Evolutionary conservation across 2,329 filamentous ascomycete genomes (phyloP), one percentile per base, ranked within the genome.

Genomic region (Phyllosticta citrichinensis): DNA sequence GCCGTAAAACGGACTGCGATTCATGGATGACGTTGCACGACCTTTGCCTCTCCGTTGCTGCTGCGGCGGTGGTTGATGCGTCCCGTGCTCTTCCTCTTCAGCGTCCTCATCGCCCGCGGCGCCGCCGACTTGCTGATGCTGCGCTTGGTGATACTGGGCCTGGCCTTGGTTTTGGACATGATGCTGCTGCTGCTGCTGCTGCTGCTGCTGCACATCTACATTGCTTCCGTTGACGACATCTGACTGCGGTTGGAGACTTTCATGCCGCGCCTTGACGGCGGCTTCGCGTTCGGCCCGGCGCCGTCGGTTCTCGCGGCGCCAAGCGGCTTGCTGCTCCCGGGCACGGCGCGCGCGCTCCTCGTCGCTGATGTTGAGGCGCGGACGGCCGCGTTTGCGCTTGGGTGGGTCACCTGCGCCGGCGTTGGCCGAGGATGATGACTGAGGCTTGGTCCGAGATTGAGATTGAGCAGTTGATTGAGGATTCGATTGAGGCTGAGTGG

Each of bases 191-290:
- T 56, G 53, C 19, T 51, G 35, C 19, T 51, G 35, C 33, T 56
- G 58, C 24, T 22, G 22, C 22, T 52, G 40, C 54, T 61, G 47
- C 4, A 12, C 10, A 20, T 33, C 53, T 17, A 47, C 40, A 47
- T 47, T 17, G 9, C 20, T 40, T 19, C 33, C n/a, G 19, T 35
- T 52, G 12, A 8, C 17, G 40, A 1, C 40, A 8, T 47, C 40
- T 17, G 12, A 12, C 40, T 47, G 40, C 40, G 40, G 17, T 76
- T 77, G 52, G 89, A 71, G 68, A 89, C 89, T 14, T n/a, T 79
- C 70, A 57, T 75, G 76, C 87, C 87, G 89, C 0, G 76, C 80
- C 12, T 75, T 70, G 40, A 81, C 77, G 0, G 86, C 86, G 2
- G 78, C 77, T 4, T 71, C 64, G 0, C 55, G 52, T 24, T 57